phyloP scores from a whole-genome alignment of 805 yeast species.

The Metschnikowia picachoensis region DNA sequence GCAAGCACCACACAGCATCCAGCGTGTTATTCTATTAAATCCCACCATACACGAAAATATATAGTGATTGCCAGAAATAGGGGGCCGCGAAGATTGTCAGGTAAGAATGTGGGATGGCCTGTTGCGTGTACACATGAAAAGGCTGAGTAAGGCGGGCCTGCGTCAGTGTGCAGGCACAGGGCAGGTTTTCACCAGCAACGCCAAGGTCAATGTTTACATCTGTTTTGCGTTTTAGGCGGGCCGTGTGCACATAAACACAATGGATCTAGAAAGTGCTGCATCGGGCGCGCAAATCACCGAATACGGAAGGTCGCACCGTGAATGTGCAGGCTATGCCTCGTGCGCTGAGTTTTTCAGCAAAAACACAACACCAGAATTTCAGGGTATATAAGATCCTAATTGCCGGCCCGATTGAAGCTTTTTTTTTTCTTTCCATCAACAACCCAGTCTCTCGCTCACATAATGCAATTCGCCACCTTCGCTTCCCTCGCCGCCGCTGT shows the following conservation, averaged over 20 bases:
- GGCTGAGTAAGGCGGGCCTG: no score
- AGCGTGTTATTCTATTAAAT: no score
- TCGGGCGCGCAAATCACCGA: background rate
- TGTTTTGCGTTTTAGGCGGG: background rate
- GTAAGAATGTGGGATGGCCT: no score
- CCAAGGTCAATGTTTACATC: no score
- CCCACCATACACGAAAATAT: no score
- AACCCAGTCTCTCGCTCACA: slow-evolving; percentile 15
- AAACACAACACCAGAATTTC: background rate
- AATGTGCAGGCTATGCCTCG: background rate
- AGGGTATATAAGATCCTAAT: background rate
- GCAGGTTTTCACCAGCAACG: background rate
- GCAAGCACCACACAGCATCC: no score
- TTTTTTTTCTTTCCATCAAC: background rate
- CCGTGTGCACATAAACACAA: background rate
- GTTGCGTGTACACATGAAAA: no score
- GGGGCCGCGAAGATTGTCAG: no score
- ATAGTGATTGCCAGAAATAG: no score
- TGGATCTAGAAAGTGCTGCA: background rate
- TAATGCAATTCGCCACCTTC: slow-evolving; percentile 23
- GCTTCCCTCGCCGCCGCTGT: slow-evolving; percentile 20
- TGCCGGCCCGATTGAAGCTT: background rate
- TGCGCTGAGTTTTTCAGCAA: background rate
- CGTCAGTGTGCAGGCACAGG: no score
- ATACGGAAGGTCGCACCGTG: slow-evolving; percentile 1